Base-by-base conservation (phyloP, 2,329 filamentous ascomycete species). In the Cladophialophora bantiana region DNA sequence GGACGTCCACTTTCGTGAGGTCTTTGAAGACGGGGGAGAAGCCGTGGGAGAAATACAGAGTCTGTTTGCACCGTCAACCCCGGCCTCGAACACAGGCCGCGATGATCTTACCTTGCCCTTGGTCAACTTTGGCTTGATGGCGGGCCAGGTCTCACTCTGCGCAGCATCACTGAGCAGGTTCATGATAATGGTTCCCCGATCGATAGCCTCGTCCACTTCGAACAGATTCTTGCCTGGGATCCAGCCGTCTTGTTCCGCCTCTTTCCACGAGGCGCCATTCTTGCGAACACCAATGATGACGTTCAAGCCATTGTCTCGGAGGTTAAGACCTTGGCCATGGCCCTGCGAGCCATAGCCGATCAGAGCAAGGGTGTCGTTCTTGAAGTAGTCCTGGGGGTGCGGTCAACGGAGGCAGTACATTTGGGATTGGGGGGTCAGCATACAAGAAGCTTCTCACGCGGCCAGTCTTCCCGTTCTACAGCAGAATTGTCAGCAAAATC, bases 1-100 rank as follows among this genome's bases (percentile, higher is more conserved):
- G 95, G 71, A 97, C 92, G 71, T 99, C 95, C 80, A 99, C 95
- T 84, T 97, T 96, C 88, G 95, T 99, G 80, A 95, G 90, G 82
- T 97, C 90, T 88, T 97, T 97, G 92, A 99, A 99, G 83, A 99
- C 94, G 80, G 95, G 95, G 71, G 95, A 98, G 92, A 99, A 99
- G 79, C 95, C 95, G 89, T 99, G 95, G 75, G 95, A 98, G 89
- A 99, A 99, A 91, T 99, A 99, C 76, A 99, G 92, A 69, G 95
- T 99, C 94, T 95, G 65, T 42, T n/a, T 15, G 42, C 34, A 59
- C 12, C 7, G 42, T 26, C 32, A 59, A 26, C 57, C 35, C 42
- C 18, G 5, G 9, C 13, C n/a, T 18, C n/a, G n/a, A 20, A 18
- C 18, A 42, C 40, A 12, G 4, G 20, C 4, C 31, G 15, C n/a